Evolutionary conservation across 768 basidiomycete species (phyloP), one percentile per base, ranked within the genome.

Genomic region (Trametes elegans): DNA sequence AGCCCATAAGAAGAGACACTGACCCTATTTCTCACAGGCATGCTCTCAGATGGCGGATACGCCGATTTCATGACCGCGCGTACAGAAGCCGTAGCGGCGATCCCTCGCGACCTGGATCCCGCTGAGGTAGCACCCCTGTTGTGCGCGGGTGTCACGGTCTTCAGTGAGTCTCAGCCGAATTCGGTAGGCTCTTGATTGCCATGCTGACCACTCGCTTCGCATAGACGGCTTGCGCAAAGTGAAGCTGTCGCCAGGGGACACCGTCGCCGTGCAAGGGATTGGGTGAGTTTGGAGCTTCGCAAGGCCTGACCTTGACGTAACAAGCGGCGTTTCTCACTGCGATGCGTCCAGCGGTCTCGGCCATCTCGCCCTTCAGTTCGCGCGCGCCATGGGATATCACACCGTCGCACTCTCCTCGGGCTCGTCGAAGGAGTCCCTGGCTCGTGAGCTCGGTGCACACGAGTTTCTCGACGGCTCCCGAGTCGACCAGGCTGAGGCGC

Each of bases 131-230:
- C 66, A 9, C 64, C 65, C 1, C 58, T 73, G 8, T 55, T 72
- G n/a, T 74, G 72, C 51, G 72, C 70, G 7, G 74, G 70, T 19
- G 66, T 73, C 7, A 76, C 75, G 3, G 62, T 62, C 24, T 76
- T 68, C 68, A 70, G 72, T 46, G 41, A 18, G 58, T 41, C 7
- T 7, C 3, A 11, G 34, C 34, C 6, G 28, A 13, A 3, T 27
- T 28, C 13, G 5, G 8, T 7, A 3, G 2, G 16, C 26, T 7
- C 26, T 10, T 28, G n/a, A 2, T 6, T 28, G 13, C 18, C 5
- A 5, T 39, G 18, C n/a, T 39, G 38, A 10, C 18, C n/a, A 16
- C 7, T 7, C n/a, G 7, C 21, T 6, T 34, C n/a, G 32, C 48
- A n/a, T 35, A 62, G 64, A 63, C 40, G 54, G 64, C 2, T 59